Percentiles rank a stretch among this genome's conserved stretches.
Conservation (phyloP, 2,329 filamentous ascomycete species). For the Colletotrichum chlorophyti region DNA sequence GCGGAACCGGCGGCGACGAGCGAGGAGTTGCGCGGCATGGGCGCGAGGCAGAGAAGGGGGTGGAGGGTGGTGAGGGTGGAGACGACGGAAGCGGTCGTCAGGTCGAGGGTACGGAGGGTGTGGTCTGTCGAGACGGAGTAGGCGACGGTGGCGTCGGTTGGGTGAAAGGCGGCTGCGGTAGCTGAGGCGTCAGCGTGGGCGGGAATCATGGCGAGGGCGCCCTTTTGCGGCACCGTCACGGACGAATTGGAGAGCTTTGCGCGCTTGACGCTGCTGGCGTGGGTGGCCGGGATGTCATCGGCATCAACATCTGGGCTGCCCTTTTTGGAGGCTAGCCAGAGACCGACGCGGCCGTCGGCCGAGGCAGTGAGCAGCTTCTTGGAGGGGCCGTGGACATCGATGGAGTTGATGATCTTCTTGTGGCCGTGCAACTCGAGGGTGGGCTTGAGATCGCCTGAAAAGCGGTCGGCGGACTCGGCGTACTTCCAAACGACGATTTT, state of each 20-base stretch:
- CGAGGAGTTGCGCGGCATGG: constrained; percentile 69
- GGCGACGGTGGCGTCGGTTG: constrained; percentile 82
- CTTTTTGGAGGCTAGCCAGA: constrained; percentile 85
- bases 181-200: constrained; percentile 78
- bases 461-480: constrained; percentile 66
- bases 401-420: constrained; percentile 73
- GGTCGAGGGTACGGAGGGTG: constrained; percentile 87
- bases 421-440: constrained; percentile 87
- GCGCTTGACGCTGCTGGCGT: constrained; percentile 69
- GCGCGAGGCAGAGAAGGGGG: constrained; percentile 79
- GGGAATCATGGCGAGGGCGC: constrained; percentile 76
- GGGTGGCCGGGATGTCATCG: constrained; percentile 70
- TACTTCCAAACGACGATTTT: constrained; percentile 93
- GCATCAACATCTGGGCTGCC: constrained; percentile 77
- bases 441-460: constrained; percentile 70
- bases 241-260: constrained; percentile 65
- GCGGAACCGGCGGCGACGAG: constrained; percentile 78
- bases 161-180: constrained; percentile 84
- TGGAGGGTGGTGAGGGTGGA: constrained; percentile 85
- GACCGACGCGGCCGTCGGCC: constrained; percentile 80
- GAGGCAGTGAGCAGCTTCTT: constrained; percentile 86
- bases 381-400: constrained; percentile 76
- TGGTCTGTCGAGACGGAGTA: constrained; percentile 94
- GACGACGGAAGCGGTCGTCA: constrained; percentile 80
- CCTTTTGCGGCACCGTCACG: constrained; percentile 70